Conservation (phyloP, 2,329 filamentous ascomycete genomes). For the Parascedosporium putredinis region DNA sequence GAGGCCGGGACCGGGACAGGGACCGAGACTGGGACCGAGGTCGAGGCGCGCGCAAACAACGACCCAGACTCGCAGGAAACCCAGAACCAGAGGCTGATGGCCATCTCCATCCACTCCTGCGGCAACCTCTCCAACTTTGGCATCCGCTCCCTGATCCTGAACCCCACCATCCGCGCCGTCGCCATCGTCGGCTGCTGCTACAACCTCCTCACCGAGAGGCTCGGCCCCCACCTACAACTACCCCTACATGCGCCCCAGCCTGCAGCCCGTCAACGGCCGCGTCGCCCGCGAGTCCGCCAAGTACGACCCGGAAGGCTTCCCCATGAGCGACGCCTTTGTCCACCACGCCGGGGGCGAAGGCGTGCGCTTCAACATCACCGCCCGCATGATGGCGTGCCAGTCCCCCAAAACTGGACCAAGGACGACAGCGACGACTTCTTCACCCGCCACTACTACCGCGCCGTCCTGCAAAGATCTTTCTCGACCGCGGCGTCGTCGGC, state of each 20-base stretch:
- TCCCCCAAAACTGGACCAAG: constrained; percentile 86
- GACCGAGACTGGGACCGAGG: too few relatives aligned
- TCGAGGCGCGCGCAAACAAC: too few relatives aligned
- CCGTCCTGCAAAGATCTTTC: constrained; percentile 82
- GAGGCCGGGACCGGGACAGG: constrained; percentile 13
- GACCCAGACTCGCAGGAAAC: too few relatives aligned
- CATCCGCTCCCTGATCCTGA: constrained; percentile 74
- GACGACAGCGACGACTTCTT: constrained; percentile 81
- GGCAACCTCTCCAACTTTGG: constrained; percentile 96
- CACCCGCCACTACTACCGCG: constrained; percentile 83
- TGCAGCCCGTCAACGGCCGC: constrained; percentile 58
- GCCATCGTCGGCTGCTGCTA: constrained; percentile 98
- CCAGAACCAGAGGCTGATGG: constrained; percentile 56
- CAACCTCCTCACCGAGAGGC: constrained; percentile 84
- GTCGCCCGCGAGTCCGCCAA: constrained; percentile 57
- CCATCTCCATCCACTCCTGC: constrained; percentile 92
- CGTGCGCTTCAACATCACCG: constrained; percentile 85
- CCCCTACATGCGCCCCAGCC: constrained; percentile 59
- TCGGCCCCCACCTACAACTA: constrained; percentile 83
- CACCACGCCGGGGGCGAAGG: constrained; percentile 50
- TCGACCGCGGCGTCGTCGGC: constrained; percentile 69
- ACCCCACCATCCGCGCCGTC: constrained; percentile 76
- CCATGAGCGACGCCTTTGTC: constrained; percentile 68
- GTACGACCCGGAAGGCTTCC: constrained; percentile 86
- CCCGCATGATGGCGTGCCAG: constrained; percentile 96